Evolutionary conservation across 148 eudicot species (phyloP).

Genomic region (Chenopodium quinoa): DNA sequence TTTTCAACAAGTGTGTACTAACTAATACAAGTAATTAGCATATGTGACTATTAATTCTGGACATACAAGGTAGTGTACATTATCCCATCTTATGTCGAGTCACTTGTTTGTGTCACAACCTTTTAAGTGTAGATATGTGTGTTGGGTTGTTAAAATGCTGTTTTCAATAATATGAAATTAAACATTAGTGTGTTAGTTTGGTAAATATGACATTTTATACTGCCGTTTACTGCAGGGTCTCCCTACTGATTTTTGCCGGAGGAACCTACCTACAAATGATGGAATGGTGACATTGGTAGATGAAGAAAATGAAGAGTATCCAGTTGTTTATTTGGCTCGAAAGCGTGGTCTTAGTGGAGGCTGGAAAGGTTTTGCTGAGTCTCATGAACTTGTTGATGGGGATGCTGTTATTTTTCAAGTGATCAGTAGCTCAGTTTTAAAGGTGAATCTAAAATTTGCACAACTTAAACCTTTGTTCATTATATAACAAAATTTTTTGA

Average conservation of each 20-base stretch:
- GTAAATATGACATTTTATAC: too few species aligned
- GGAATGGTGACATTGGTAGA: slow-evolving; percentile 64
- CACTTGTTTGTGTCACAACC: too few species aligned
- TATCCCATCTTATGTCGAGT: too few species aligned
- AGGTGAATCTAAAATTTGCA: slow-evolving; percentile 35
- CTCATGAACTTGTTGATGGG: slow-evolving; percentile 76
- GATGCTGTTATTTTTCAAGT: slow-evolving; percentile 78
- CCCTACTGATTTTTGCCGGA: slow-evolving; percentile 52
- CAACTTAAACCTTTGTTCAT: neutral
- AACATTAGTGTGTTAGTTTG: neutral
- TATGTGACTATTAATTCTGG: neutral
- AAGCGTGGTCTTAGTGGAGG: slow-evolving; percentile 92
- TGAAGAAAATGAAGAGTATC: slow-evolving; percentile 67
- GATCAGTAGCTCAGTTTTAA: slow-evolving; percentile 44
- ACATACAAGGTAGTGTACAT: neutral
- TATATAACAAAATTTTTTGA: neutral
- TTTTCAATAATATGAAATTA: too few species aligned
- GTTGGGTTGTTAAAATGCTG: too few species aligned
- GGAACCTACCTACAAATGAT: slow-evolving; percentile 52
- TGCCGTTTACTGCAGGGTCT: slow-evolving; percentile 20
- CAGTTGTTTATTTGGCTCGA: slow-evolving; percentile 58
- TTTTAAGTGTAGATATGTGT: too few species aligned
- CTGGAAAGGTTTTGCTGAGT: slow-evolving; percentile 76
- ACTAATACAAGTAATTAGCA: too few species aligned
- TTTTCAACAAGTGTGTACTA: too few species aligned